A percentile compares a stretch with the other conserved stretches of the same genome.
phyloP scores from a whole-genome alignment of 1,284 basidiomycete species.

The Marasmius oreades region DNA sequence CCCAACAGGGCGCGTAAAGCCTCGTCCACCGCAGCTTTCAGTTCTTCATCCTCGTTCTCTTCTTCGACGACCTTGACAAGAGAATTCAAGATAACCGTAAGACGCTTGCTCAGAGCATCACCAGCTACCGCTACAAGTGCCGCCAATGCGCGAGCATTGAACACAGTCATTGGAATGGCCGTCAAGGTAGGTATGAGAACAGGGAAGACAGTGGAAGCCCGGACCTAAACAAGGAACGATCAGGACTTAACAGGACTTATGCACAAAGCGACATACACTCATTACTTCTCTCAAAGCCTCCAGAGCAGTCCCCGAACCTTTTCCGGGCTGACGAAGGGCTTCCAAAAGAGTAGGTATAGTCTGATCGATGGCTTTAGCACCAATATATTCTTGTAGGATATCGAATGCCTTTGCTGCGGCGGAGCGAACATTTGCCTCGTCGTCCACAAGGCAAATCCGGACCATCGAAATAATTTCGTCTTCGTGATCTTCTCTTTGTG shows the following conservation, averaged over 20 bases:
- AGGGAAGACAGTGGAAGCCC: slow-evolving; percentile 94
- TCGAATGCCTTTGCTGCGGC: slow-evolving; percentile 96
- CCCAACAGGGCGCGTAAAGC: slow-evolving; percentile 71
- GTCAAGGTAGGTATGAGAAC: slow-evolving; percentile 95
- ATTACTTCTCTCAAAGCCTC: slow-evolving; percentile 93
- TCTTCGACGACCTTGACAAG: slow-evolving; percentile 73
- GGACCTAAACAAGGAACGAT: slow-evolving; percentile 50
- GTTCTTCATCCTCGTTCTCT: slow-evolving; percentile 65
- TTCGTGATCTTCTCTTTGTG: slow-evolving; percentile 88
- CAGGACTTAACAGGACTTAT: background rate
- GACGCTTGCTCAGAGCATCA: slow-evolving; percentile 78
- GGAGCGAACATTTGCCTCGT: slow-evolving; percentile 81
- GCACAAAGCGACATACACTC: slow-evolving; percentile 60
- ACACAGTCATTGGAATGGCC: slow-evolving; percentile 86
- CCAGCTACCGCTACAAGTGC: slow-evolving; percentile 94
- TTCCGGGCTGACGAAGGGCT: slow-evolving; percentile 88
- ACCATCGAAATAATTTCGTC: slow-evolving; percentile 87
- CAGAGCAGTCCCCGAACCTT: slow-evolving; percentile 92
- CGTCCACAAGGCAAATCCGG: slow-evolving; percentile 85
- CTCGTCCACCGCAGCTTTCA: slow-evolving; percentile 70
- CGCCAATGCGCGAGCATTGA: slow-evolving; percentile 92
- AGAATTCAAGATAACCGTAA: slow-evolving; percentile 74
- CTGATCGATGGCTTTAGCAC: slow-evolving; percentile 91
- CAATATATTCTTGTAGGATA: slow-evolving; percentile 86
- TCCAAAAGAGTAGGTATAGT: slow-evolving; percentile 95